These are phyloP conservation scores for Podosphaera fusca DNA, from an alignment of 2,329 filamentous ascomycete species.

Conservation along the genomic window DNA sequence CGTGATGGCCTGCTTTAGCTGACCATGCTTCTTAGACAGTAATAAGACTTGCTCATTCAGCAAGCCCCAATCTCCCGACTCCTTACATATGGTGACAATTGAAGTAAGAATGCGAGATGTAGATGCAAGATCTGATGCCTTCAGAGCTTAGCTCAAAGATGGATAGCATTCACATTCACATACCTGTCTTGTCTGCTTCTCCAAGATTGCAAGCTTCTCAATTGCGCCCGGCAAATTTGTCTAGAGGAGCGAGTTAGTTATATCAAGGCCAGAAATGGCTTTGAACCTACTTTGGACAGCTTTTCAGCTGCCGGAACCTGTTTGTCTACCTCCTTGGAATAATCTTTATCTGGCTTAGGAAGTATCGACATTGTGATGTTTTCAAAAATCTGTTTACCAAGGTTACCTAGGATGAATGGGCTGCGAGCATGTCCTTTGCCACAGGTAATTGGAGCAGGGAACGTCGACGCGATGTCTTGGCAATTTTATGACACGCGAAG, in stretches of 20 bases:
- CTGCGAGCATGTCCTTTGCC: too few species aligned
- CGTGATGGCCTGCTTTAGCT: slow-evolving; percentile 96
- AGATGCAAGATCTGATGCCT: slow-evolving; percentile 89
- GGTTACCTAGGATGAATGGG: too few species aligned
- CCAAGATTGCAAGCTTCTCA: slow-evolving; percentile 74
- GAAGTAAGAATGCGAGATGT: slow-evolving; percentile 71
- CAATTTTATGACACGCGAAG: too few species aligned
- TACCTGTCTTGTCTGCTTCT: slow-evolving; percentile 96
- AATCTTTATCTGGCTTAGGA: slow-evolving; percentile 73
- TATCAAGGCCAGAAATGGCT: neutral
- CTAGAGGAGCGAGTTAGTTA: slow-evolving; percentile 19
- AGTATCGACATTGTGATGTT: neutral
- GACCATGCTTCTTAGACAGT: slow-evolving; percentile 97
- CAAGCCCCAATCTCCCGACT: slow-evolving; percentile 76
- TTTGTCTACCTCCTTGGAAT: slow-evolving; percentile 84
- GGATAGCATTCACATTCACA: slow-evolving; percentile 3
- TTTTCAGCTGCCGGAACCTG: slow-evolving; percentile 76
- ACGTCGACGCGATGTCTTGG: too few species aligned
- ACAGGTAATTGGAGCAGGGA: too few species aligned
- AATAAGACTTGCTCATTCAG: slow-evolving; percentile 92
- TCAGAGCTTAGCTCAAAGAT: slow-evolving; percentile 12
- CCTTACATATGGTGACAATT: slow-evolving; percentile 86
- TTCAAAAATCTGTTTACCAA: too few species aligned
- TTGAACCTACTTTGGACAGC: slow-evolving; percentile 51
- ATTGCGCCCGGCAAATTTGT: slow-evolving; percentile 66